These are phyloP conservation scores for Fusarium ambrosium DNA, from an alignment of 2,329 filamentous ascomycete species.

Conservation along the genomic window DNA sequence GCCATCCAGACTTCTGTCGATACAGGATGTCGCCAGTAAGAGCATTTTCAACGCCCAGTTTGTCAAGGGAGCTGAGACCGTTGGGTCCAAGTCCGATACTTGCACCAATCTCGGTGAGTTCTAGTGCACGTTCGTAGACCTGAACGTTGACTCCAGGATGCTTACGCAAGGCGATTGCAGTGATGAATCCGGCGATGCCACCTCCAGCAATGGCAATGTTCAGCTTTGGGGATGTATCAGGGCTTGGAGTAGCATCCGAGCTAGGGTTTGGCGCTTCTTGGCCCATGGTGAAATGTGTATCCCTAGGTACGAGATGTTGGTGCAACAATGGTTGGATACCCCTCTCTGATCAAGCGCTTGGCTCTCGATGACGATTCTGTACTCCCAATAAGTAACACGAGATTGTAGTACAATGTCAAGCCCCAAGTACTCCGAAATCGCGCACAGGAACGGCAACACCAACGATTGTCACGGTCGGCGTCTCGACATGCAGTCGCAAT, in stretches of 20 bases:
- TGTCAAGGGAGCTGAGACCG: not conserved
- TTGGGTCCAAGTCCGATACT: constrained; percentile 1
- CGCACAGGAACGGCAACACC: not conserved
- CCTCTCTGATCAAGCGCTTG: not conserved
- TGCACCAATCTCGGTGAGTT: not conserved
- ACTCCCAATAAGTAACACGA: not conserved
- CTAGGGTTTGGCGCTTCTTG: not conserved
- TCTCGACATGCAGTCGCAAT: constrained; percentile 2
- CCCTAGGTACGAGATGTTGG: not conserved
- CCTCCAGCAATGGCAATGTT: not conserved
- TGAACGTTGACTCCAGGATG: not conserved
- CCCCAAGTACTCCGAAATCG: not conserved
- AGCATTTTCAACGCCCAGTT: not conserved
- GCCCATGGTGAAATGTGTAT: not conserved
- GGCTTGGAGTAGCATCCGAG: no score
- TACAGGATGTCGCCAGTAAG: not conserved
- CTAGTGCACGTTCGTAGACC: not conserved
- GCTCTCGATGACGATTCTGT: not conserved
- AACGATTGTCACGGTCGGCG: not conserved
- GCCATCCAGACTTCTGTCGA: not conserved
- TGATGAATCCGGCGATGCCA: not conserved
- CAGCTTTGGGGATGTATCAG: not conserved
- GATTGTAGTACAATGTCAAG: not conserved
- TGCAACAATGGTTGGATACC: not conserved
- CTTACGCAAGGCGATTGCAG: not conserved